Evolutionary conservation across 108 stramenopile genomes (phyloP).

Genomic region (Discostella stelligeroides): DNA sequence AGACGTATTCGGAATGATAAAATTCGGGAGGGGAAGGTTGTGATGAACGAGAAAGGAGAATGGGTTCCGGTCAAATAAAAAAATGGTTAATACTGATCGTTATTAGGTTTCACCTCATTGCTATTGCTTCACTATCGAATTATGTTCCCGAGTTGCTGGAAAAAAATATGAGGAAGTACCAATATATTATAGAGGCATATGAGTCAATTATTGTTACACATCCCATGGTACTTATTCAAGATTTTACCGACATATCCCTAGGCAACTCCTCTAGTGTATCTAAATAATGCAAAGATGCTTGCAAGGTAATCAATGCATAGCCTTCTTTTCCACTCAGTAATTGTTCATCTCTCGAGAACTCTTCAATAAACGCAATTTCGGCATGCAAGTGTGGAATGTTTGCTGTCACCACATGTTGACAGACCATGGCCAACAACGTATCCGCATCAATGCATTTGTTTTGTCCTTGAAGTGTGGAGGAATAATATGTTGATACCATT

Average conservation of each 20-base stretch:
- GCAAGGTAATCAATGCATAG: conserved; percentile 83
- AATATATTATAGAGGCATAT: no score
- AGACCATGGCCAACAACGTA: conserved; percentile 77
- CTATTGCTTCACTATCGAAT: no score
- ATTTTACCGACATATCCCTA: conserved; percentile 50
- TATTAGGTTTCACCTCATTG: no score
- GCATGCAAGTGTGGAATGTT: conserved; percentile 70
- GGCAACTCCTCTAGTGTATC: conserved; percentile 66
- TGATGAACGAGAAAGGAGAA: conserved; percentile 29
- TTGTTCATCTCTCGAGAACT: conserved; percentile 87
- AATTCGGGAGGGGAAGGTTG: conserved; percentile 33
- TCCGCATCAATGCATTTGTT: conserved; percentile 69
- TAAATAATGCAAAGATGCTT: conserved; percentile 85
- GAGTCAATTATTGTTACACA: no score
- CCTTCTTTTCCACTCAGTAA: conserved; percentile 85
- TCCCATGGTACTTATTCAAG: background rate
- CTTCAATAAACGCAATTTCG: conserved; percentile 85
- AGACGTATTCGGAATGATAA: conserved; percentile 29
- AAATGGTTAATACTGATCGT: no score
- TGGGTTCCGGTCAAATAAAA: conserved; percentile 18
- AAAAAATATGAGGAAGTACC: no score
- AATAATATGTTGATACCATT: conserved; percentile 68
- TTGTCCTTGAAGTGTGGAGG: conserved; percentile 20
- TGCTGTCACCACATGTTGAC: conserved; percentile 77
- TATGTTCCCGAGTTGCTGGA: no score